phyloP scores from a whole-genome alignment of 2,329 filamentous ascomycete species.

The Neonectria sp. region DNA sequence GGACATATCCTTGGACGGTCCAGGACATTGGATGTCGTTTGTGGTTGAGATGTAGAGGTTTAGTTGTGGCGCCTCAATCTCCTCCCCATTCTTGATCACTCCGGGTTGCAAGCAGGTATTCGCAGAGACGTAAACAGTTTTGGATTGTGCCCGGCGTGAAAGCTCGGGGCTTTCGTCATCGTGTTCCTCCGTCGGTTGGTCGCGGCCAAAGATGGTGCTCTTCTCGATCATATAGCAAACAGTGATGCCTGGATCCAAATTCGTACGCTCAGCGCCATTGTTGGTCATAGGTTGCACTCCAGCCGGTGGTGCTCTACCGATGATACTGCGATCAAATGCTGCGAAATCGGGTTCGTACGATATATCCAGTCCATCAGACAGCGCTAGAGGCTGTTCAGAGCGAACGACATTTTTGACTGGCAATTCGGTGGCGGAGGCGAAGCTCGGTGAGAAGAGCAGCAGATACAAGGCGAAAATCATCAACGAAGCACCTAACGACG shows the following conservation, averaged over 20 bases:
- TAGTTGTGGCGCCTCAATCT: slow-evolving; percentile 75
- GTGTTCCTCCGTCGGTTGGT: slow-evolving; percentile 23
- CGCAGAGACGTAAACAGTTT: slow-evolving; percentile 82
- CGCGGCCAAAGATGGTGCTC: slow-evolving; percentile 46
- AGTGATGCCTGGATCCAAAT: slow-evolving; percentile 74
- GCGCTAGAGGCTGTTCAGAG: slow-evolving; percentile 34
- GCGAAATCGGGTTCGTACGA: slow-evolving; percentile 74
- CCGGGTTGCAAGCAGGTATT: slow-evolving; percentile 89
- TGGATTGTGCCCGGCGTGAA: slow-evolving; percentile 49
- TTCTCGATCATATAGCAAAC: slow-evolving; percentile 59
- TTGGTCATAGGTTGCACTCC: slow-evolving; percentile 70
- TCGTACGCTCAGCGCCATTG: slow-evolving; percentile 73
- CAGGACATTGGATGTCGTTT: slow-evolving; percentile 49
- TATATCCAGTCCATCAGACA: slow-evolving; percentile 39
- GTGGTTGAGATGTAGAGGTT: slow-evolving; percentile 81
- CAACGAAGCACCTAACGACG: slow-evolving; percentile 74
- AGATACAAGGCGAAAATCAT: slow-evolving; percentile 71
- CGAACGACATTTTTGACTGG: slow-evolving; percentile 28
- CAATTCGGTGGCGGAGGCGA: slow-evolving; percentile 74
- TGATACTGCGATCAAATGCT: slow-evolving; percentile 73
- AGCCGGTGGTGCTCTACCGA: slow-evolving; percentile 72
- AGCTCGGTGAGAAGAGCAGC: slow-evolving; percentile 69
- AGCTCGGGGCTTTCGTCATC: slow-evolving; percentile 31
- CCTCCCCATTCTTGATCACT: slow-evolving; percentile 31
- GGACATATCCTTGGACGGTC: slow-evolving; percentile 39